A percentile compares a stretch with the other conserved stretches of the same genome.
These are phyloP conservation scores for Hibiscus trionum DNA, from an alignment of 345 rosid species.

Conservation along the genomic window DNA sequence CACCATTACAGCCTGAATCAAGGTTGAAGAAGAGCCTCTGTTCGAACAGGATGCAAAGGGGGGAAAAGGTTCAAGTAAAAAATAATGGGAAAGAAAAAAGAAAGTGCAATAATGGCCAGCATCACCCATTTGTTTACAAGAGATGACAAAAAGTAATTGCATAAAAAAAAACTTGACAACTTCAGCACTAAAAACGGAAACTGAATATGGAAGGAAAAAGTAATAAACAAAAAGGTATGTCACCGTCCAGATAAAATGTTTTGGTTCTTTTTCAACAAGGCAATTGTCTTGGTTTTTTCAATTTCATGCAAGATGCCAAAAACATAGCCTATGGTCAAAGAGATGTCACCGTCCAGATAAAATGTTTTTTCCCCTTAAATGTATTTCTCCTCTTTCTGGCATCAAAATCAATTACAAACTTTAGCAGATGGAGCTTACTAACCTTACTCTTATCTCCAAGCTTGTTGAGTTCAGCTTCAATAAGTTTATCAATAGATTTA, in stretches of 20 bases:
- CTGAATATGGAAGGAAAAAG: not conserved
- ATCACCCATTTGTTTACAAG: not conserved
- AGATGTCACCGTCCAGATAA: not conserved
- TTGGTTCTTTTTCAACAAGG: not conserved
- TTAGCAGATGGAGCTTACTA: not conserved
- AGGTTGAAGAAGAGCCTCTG: constrained; percentile 78
- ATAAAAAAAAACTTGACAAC: not conserved
- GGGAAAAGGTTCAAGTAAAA: not conserved
- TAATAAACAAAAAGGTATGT: not conserved
- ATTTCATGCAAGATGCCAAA: not conserved
- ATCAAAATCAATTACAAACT: not conserved
- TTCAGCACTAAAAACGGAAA: not conserved
- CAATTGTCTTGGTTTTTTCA: not conserved
- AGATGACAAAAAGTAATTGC: not conserved
- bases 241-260: too few species aligned
- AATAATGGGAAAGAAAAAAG: not conserved
- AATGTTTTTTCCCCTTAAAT: not conserved
- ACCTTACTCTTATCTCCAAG: constrained; percentile 94
- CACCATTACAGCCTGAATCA: constrained; percentile 91
- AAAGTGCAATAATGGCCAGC: constrained; percentile 2
- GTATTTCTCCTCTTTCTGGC: not conserved
- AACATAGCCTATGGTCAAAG: not conserved
- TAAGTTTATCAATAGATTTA: constrained; percentile 79
- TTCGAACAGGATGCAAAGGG: constrained; percentile 10
- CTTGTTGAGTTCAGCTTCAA: constrained; percentile 85